Conservation (phyloP, 139 green algal species). For the Monoraphidium neglectum region DNA sequence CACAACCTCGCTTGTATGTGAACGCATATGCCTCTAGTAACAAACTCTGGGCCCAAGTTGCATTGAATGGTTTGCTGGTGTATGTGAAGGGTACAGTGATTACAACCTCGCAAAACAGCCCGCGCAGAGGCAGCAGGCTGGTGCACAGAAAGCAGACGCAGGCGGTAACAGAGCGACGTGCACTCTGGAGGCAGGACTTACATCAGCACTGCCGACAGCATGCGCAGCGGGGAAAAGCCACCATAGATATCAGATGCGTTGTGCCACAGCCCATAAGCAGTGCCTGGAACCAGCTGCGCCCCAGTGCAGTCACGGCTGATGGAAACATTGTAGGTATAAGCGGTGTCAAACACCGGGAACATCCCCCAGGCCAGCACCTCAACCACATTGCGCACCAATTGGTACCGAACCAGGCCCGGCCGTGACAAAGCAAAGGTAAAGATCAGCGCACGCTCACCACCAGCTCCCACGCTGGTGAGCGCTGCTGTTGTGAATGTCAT, state of each 20-base stretch:
- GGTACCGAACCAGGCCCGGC: slow-evolving; percentile 27
- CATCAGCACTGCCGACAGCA: too few relatives aligned
- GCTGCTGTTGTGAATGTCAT: not conserved
- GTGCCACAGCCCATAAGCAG: slow-evolving; percentile 51
- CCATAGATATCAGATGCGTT: slow-evolving; percentile 47
- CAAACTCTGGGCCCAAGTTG: too few relatives aligned
- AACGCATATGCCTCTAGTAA: too few relatives aligned
- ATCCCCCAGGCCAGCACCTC: slow-evolving; percentile 27
- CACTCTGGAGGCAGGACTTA: too few relatives aligned
- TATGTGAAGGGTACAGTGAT: too few relatives aligned
- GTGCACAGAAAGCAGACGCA: too few relatives aligned
- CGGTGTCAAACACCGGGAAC: slow-evolving; percentile 31
- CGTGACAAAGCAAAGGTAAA: slow-evolving; percentile 31
- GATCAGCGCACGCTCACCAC: not conserved
- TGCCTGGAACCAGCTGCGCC: slow-evolving; percentile 12
- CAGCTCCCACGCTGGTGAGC: not conserved
- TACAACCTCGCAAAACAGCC: too few relatives aligned
- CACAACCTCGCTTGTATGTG: too few relatives aligned
- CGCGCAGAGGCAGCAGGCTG: too few relatives aligned
- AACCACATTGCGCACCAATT: slow-evolving; percentile 26
- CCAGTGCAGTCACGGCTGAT: not conserved
- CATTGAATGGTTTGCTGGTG: too few relatives aligned
- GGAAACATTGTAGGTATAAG: not conserved
- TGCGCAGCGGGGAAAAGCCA: not conserved
- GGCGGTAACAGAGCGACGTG: too few relatives aligned